Conservation (phyloP, 2,329 filamentous ascomycete genomes). For the Cordyceps javanica region DNA sequence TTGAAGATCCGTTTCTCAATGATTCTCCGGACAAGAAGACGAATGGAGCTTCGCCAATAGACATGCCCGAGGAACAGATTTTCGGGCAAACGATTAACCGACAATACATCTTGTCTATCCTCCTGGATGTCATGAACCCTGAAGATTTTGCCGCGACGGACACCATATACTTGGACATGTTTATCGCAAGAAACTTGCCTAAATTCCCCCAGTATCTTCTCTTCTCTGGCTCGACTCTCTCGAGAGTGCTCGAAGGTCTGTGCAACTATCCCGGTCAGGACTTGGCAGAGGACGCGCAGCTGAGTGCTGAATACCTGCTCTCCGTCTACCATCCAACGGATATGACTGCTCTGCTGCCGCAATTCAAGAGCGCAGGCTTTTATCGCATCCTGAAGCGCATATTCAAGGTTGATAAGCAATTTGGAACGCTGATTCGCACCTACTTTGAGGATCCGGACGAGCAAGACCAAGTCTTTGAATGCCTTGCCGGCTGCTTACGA, state of each 20-base stretch:
- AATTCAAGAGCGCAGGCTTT: conserved; percentile 75
- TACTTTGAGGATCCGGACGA: conserved; percentile 84
- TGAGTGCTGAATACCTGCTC: conserved; percentile 93
- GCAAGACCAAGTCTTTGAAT: conserved; percentile 68
- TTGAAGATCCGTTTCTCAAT: conserved; percentile 91
- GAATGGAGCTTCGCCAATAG: conserved; percentile 44
- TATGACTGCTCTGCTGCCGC: conserved; percentile 65
- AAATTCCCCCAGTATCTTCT: conserved; percentile 97
- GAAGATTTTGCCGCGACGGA: conserved; percentile 71
- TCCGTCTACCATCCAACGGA: conserved; percentile 91
- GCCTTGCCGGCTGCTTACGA: conserved; percentile 68
- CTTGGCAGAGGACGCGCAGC: conserved; percentile 85
- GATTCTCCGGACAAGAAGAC: conserved; percentile 60
- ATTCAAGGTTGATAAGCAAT: conserved; percentile 74
- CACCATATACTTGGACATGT: conserved; percentile 96
- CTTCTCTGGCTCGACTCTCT: conserved; percentile 78
- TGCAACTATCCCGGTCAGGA: conserved; percentile 78
- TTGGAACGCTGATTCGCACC: conserved; percentile 67
- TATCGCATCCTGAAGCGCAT: conserved; percentile 87
- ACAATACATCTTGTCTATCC: conserved; percentile 85
- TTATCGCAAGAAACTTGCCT: conserved; percentile 88
- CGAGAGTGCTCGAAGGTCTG: conserved; percentile 71
- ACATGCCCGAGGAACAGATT: conserved; percentile 58
- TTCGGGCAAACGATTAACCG: conserved; percentile 72
- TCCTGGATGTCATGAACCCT: conserved; percentile 83